Evolutionary conservation across 805 yeast genomes (phyloP).

Genomic region (Candida quercuum): DNA sequence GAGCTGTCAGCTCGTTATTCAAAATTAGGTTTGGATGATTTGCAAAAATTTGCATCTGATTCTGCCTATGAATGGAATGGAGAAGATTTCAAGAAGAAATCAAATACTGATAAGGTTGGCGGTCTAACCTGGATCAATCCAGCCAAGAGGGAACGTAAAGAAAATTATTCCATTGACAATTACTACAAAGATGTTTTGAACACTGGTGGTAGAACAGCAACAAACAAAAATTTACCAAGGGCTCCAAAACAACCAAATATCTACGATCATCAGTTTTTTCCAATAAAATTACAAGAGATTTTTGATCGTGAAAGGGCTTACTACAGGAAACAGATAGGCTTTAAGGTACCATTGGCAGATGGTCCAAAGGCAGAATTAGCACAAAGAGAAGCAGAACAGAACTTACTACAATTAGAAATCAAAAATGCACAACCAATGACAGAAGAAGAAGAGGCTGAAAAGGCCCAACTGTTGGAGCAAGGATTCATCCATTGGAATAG

Average conservation of each 20-base stretch:
- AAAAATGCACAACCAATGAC: conserved; percentile 76
- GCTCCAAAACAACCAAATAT: conserved; percentile 81
- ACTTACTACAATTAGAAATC: conserved; percentile 65
- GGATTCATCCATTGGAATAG: conserved; percentile 85
- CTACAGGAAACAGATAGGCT: conserved; percentile 62
- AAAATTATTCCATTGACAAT: conserved; percentile 81
- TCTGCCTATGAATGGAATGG: conserved; percentile 89
- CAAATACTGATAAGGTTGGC: conserved; percentile 36
- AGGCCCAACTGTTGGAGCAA: conserved; percentile 49
- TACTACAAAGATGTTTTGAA: conserved; percentile 79
- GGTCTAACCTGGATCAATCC: conserved; percentile 77
- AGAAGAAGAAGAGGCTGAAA: conserved; percentile 68
- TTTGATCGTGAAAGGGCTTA: conserved; percentile 79
- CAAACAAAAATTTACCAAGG: conserved; percentile 53
- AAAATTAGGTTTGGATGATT: conserved; percentile 66
- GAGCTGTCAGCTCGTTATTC: conserved; percentile 59
- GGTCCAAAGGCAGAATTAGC: conserved; percentile 38
- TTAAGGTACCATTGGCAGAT: conserved; percentile 55
- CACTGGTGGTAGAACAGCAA: conserved; percentile 55
- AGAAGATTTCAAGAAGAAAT: conserved; percentile 67
- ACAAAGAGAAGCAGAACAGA: conserved; percentile 38
- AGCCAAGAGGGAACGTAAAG: conserved; percentile 77
- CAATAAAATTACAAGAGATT: conserved; percentile 67
- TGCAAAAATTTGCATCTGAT: conserved; percentile 69
- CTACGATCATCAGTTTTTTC: conserved; percentile 89